A percentile compares a stretch with the other conserved stretches of the same genome.
These are phyloP conservation scores for Trichoderma gracile DNA, from an alignment of 2,329 filamentous ascomycete species.

Conservation along the genomic window DNA sequence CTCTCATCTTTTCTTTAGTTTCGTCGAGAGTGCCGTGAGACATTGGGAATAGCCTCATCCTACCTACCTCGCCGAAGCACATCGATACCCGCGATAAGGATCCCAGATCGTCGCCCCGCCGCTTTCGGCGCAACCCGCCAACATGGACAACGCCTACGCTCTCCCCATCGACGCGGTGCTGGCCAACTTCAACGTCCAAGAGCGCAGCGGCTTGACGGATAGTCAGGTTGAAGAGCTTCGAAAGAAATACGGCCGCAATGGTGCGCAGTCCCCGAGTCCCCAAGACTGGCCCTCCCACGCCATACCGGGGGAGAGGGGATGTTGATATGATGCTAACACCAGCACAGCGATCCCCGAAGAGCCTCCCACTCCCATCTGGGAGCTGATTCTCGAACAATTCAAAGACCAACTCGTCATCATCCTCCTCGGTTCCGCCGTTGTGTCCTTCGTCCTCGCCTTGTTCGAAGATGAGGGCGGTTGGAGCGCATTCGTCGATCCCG, in stretches of 20 bases:
- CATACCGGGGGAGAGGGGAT: not conserved
- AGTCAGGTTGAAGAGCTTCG: slow-evolving; percentile 58
- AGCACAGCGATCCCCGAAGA: slow-evolving; percentile 70
- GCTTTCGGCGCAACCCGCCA: slow-evolving; percentile 28
- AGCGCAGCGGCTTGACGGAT: slow-evolving; percentile 57
- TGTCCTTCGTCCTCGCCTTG: slow-evolving; percentile 90
- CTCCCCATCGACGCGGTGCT: slow-evolving; percentile 60
- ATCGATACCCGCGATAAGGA: slow-evolving; percentile 12
- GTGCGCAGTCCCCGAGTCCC: slow-evolving; percentile 45
- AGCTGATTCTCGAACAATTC: slow-evolving; percentile 97
- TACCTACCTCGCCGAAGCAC: not conserved
- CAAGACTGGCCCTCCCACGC: slow-evolving; percentile 1
- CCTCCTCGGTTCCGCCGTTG: slow-evolving; percentile 83
- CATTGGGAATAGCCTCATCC: slow-evolving; percentile 14
- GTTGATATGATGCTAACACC: slow-evolving; percentile 13
- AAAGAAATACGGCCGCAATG: slow-evolving; percentile 65
- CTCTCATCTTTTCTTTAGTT: not conserved
- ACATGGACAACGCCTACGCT: slow-evolving; percentile 65
- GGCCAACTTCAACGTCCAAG: slow-evolving; percentile 57
- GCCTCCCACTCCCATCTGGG: slow-evolving; percentile 92
- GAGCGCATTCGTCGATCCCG: slow-evolving; percentile 96
- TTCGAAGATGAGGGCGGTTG: slow-evolving; percentile 93
- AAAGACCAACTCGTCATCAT: slow-evolving; percentile 98
- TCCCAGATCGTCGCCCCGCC: slow-evolving; percentile 17
- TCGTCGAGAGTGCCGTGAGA: slow-evolving; percentile 12